These are phyloP conservation scores for Globisporangium irregulare DNA, from an alignment of 352 stramenopile species.

Conservation along the genomic window DNA sequence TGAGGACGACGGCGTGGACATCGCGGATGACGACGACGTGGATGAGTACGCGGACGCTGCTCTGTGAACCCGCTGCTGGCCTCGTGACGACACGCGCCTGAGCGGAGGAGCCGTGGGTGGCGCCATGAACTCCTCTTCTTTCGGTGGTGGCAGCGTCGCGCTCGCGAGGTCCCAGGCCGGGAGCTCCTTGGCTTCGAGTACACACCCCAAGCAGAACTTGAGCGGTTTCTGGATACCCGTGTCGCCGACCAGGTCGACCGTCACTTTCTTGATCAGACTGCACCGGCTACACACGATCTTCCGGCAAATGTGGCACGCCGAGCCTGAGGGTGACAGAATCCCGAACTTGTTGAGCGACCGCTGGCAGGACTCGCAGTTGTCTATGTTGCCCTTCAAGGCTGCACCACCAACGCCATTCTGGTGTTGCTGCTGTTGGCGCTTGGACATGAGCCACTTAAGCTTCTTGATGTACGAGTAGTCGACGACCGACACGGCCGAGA, in stretches of 20 bases:
- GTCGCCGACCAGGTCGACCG: conserved; percentile 39
- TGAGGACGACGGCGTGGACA: not conserved
- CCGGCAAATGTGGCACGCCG: conserved; percentile 45
- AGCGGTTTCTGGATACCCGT: conserved; percentile 32
- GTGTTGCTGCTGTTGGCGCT: conserved; percentile 20
- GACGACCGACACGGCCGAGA: conserved; percentile 32
- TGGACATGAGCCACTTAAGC: conserved; percentile 49
- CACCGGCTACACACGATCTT: conserved; percentile 48
- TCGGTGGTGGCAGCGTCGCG: conserved; percentile 1
- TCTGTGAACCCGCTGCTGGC: not conserved
- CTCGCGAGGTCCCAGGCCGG: conserved; percentile 43
- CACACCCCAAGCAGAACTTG: conserved; percentile 45
- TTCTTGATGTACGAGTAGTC: conserved; percentile 65
- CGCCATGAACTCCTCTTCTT: not conserved
- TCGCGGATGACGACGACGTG: not conserved
- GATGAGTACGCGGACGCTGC: conserved; percentile 3
- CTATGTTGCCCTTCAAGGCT: not conserved
- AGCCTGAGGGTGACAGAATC: conserved; percentile 20
- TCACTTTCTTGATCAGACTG: conserved; percentile 53
- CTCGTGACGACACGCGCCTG: not conserved
- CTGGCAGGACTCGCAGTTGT: conserved; percentile 29
- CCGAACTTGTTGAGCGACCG: conserved; percentile 20
- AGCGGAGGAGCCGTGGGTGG: not conserved
- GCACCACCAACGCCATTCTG: not conserved
- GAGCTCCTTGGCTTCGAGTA: conserved; percentile 44